Conservation (phyloP, 108 stramenopile genomes). For the Skeletonema potamos region DNA sequence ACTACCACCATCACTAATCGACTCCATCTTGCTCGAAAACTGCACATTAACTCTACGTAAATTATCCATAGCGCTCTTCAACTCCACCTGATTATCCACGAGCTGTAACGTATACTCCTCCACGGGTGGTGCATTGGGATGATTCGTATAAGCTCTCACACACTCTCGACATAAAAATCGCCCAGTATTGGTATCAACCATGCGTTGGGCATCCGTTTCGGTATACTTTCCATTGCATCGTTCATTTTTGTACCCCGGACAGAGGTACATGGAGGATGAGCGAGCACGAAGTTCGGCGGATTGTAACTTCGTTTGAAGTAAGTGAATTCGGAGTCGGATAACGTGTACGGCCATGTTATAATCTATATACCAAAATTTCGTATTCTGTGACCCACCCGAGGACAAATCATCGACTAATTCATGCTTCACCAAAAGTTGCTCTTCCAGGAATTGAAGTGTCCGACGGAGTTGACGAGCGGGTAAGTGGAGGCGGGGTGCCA, state of each 20-base stretch:
- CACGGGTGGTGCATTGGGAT: conserved; percentile 67
- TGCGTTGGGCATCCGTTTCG: conserved; percentile 82
- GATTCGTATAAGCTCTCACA: conserved; percentile 53
- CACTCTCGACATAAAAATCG: conserved; percentile 87
- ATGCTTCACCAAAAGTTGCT: conserved; percentile 81
- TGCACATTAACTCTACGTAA: conserved; percentile 76
- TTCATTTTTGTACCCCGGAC: conserved; percentile 73
- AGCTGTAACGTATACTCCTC: conserved; percentile 69
- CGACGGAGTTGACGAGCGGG: conserved; percentile 77
- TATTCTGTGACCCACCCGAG: conserved; percentile 82
- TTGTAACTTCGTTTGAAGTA: conserved; percentile 74
- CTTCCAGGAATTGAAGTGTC: conserved; percentile 79
- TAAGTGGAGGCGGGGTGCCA: conserved; percentile 72
- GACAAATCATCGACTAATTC: conserved; percentile 90
- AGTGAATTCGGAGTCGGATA: conserved; percentile 78
- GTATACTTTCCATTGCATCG: conserved; percentile 86
- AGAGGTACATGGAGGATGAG: conserved; percentile 74
- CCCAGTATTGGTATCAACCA: conserved; percentile 75
- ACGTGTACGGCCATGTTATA: conserved; percentile 81
- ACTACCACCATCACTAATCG: conserved; percentile 29
- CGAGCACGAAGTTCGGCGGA: conserved; percentile 70
- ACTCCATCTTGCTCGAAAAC: conserved; percentile 62
- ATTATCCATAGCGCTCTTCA: conserved; percentile 76
- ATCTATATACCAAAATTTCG: conserved; percentile 87
- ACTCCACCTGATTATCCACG: conserved; percentile 78